Conservation (phyloP, 345 rosid species). For the Psidium guajava region DNA sequence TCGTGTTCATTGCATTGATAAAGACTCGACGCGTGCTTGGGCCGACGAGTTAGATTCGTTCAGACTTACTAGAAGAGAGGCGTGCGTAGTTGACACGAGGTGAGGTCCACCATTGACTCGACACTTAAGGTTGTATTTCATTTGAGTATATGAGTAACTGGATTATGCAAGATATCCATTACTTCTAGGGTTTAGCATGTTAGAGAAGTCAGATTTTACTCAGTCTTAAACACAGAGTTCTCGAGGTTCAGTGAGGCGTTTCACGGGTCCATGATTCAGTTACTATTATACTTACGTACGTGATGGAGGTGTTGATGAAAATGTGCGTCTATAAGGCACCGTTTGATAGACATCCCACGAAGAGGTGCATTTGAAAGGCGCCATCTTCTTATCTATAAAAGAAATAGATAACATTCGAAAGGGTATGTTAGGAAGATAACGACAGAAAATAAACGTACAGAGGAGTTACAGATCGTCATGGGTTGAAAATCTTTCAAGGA, state of each 20-base stretch:
- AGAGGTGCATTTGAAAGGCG: no score
- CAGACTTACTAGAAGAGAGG: not conserved
- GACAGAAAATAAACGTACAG: no score
- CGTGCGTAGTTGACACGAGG: not conserved
- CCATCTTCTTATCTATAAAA: no score
- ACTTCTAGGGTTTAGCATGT: not conserved
- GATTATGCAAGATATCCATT: not conserved
- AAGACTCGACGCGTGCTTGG: not conserved
- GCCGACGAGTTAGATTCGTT: not conserved
- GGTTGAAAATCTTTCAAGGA: no score
- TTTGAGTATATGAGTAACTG: no score
- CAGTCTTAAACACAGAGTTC: not conserved
- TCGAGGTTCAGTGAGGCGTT: not conserved
- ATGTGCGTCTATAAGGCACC: no score
- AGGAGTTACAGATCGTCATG: no score
- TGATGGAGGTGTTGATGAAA: no score
- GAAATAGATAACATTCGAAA: no score
- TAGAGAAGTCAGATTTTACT: not conserved
- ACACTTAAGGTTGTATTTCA: not conserved
- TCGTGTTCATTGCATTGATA: not conserved
- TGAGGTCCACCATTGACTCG: not conserved
- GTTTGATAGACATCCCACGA: no score
- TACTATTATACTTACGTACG: no score
- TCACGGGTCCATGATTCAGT: not conserved
- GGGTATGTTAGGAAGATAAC: no score